These are phyloP conservation scores for Trichoderma sp. DNA, from an alignment of 2,329 filamentous ascomycete species.

Conservation along the genomic window DNA sequence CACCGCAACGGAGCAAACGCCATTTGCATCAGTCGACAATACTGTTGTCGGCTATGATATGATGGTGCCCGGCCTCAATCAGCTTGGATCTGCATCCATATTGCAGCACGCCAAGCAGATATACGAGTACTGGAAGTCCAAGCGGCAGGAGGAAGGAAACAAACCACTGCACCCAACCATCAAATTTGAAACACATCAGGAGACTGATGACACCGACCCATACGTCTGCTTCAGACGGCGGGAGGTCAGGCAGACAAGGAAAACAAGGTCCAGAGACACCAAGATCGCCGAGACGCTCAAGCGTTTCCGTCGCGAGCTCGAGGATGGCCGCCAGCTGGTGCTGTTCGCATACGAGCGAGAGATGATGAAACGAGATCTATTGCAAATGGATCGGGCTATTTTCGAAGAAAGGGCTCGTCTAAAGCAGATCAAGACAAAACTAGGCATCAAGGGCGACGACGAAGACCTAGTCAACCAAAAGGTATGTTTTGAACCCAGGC, in stretches of 20 bases:
- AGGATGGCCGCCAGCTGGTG: conserved; percentile 81
- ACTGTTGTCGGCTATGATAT: conserved; percentile 75
- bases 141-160: conserved; percentile 65
- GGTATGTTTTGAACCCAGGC: conserved; percentile 45
- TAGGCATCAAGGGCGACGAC: conserved; percentile 88
- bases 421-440: conserved; percentile 83
- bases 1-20: conserved; percentile 77
- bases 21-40: conserved; percentile 87
- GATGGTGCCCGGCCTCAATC: conserved; percentile 66
- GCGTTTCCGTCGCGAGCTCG: conserved; percentile 84
- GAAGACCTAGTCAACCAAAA: conserved; percentile 94
- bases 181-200: conserved; percentile 92
- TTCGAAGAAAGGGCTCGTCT: conserved; percentile 81
- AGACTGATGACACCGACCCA: conserved; percentile 92
- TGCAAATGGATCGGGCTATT: conserved; percentile 71
- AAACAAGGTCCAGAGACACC: conserved; percentile 89
- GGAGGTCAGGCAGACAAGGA: conserved; percentile 90
- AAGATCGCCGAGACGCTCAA: conserved; percentile 94
- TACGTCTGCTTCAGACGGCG: conserved; percentile 97
- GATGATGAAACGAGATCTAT: conserved; percentile 70
- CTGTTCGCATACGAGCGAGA: conserved; percentile 78
- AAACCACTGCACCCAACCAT: conserved; percentile 72
- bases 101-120: conserved; percentile 68
- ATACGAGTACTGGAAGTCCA: conserved; percentile 85
- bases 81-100: conserved; percentile 49